Evolutionary conservation across 306 rosid genomes (phyloP).

Genomic region (Cucumis hystrix): DNA sequence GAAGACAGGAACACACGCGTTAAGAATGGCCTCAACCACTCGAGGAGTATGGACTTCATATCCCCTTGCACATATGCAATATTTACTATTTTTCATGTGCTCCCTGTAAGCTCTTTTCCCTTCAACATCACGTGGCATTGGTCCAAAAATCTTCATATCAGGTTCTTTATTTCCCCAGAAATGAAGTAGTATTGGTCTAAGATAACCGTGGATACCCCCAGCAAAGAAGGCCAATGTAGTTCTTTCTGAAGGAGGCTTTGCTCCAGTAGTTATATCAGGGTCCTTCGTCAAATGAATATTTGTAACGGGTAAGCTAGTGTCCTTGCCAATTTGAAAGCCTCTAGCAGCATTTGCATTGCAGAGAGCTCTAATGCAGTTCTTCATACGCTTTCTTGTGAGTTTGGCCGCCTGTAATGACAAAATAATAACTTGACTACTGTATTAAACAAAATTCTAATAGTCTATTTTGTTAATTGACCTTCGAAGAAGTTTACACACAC

Average conservation of each 20-base stretch:
- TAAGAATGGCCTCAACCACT: slow-evolving; percentile 52
- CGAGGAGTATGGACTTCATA: slow-evolving; percentile 72
- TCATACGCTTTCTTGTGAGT: slow-evolving; percentile 46
- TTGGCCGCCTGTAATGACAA: slow-evolving; percentile 42
- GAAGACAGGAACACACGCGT: slow-evolving; percentile 47
- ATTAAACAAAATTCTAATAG: no score
- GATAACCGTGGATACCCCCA: slow-evolving; percentile 65
- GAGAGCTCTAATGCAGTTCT: slow-evolving; percentile 53
- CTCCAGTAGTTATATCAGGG: slow-evolving; percentile 38
- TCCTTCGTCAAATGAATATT: slow-evolving; percentile 38
- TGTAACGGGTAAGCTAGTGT: slow-evolving; percentile 66
- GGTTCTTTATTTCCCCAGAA: slow-evolving; percentile 59
- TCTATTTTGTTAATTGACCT: no score
- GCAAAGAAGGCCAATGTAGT: slow-evolving; percentile 63
- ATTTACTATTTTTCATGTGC: slow-evolving; percentile 72
- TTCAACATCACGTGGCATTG: slow-evolving; percentile 49
- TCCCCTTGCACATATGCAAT: slow-evolving; percentile 80
- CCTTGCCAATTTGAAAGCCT: slow-evolving; percentile 72
- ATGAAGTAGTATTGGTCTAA: slow-evolving; percentile 52
- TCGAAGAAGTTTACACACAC: no score
- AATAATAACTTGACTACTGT: neutral
- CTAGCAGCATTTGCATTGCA: slow-evolving; percentile 63
- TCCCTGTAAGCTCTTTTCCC: slow-evolving; percentile 56
- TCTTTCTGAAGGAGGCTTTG: slow-evolving; percentile 52
- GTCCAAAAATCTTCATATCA: slow-evolving; percentile 77